These are phyloP conservation scores for Leccinum imitatum DNA, from an alignment of 768 basidiomycete species.

Conservation along the genomic window DNA sequence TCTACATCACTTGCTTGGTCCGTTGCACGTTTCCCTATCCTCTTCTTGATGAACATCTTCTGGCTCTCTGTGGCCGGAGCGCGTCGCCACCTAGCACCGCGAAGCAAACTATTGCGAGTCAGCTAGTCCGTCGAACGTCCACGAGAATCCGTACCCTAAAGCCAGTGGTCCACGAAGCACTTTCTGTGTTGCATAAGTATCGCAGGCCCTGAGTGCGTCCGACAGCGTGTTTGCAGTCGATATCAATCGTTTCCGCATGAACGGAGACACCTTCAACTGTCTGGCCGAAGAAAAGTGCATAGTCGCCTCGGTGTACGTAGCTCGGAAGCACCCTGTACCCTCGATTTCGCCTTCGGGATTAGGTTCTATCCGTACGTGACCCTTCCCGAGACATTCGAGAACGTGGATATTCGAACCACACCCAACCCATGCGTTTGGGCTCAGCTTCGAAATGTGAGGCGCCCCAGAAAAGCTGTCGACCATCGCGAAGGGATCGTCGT, in stretches of 20 bases:
- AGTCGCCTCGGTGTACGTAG: conserved; percentile 53
- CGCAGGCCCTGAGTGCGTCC: conserved; percentile 66
- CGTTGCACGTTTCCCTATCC: conserved; percentile 40
- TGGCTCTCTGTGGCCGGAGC: conserved; percentile 62
- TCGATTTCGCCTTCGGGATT: conserved; percentile 33
- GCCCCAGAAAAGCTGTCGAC: conserved; percentile 48
- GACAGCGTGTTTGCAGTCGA: conserved; percentile 52
- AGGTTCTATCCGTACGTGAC: conserved; percentile 63
- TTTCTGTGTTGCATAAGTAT: conserved; percentile 60
- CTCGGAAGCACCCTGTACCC: conserved; percentile 40
- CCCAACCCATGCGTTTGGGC: conserved; percentile 72
- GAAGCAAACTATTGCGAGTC: conserved; percentile 46
- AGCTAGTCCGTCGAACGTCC: conserved; percentile 2
- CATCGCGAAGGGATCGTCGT: conserved; percentile 70
- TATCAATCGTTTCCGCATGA: conserved; percentile 50
- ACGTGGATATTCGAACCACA: conserved; percentile 72
- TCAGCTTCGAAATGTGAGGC: conserved; percentile 55
- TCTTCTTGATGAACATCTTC: conserved; percentile 52
- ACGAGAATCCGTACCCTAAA: conserved; percentile 43
- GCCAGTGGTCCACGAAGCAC: conserved; percentile 50
- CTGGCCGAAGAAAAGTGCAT: conserved; percentile 45
- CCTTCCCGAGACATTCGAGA: conserved; percentile 71
- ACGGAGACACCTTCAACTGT: conserved; percentile 51
- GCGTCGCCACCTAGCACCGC: conserved; percentile 66
- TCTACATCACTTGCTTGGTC: conserved; percentile 20